These are phyloP conservation scores for Candida germanica DNA, from an alignment of 805 yeast species.

Conservation along the genomic window DNA sequence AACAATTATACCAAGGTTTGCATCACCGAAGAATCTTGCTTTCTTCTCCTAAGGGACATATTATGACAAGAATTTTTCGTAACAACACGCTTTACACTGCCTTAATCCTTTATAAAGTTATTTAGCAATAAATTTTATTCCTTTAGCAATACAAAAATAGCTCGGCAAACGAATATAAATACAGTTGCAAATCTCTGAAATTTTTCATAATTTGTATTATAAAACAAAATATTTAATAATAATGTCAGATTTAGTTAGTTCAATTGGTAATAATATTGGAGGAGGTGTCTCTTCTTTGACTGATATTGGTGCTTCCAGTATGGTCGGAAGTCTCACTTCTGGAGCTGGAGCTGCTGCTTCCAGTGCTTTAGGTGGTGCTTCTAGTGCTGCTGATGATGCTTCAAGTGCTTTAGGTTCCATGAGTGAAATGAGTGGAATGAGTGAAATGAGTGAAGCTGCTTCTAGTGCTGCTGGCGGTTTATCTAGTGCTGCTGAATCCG, in stretches of 20 bases:
- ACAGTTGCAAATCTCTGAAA: not conserved
- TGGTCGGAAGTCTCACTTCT: too few relatives aligned
- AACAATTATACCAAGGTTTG: too few relatives aligned
- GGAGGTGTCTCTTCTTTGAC: not conserved
- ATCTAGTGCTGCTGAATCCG: not conserved
- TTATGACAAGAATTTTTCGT: too few relatives aligned
- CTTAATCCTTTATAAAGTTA: not conserved
- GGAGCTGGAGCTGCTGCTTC: not conserved
- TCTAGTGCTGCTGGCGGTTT: not conserved
- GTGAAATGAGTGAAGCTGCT: not conserved
- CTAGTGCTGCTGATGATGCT: not conserved
- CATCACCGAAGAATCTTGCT: too few relatives aligned
- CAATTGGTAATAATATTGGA: not conserved
- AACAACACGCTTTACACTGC: not conserved
- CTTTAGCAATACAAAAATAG: not conserved
- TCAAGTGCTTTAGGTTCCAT: not conserved
- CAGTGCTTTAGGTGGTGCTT: not conserved
- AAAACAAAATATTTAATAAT: too few relatives aligned
- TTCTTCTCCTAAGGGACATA: too few relatives aligned
- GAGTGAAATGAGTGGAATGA: not conserved
- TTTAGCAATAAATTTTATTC: not conserved
- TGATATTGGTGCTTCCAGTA: too few relatives aligned
- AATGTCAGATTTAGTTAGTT: not conserved
- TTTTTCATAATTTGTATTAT: too few relatives aligned
- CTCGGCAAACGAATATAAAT: not conserved